These are phyloP conservation scores for Penicillium argentinense DNA, from an alignment of 495 filamentous ascomycete species.

Conservation along the genomic window DNA sequence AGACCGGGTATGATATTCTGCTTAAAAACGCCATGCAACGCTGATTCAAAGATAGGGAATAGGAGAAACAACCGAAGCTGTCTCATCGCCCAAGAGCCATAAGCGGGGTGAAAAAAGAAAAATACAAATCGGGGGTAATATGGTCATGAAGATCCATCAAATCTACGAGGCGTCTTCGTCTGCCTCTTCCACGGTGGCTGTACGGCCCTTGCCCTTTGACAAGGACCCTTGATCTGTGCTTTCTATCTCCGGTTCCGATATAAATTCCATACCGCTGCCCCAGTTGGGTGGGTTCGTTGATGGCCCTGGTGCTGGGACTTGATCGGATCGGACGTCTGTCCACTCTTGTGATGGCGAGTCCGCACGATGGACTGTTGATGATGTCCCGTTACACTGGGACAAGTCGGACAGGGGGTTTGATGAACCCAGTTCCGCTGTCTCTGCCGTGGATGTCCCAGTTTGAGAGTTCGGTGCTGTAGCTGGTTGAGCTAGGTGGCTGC, in stretches of 20 bases:
- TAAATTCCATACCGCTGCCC: constrained; percentile 8
- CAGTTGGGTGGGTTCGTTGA: constrained; percentile 16
- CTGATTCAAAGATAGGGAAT: constrained; percentile 14
- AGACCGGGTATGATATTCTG: constrained; percentile 35
- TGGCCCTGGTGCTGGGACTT: constrained; percentile 14
- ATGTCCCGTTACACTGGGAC: constrained; percentile 9
- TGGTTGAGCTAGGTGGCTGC: no score
- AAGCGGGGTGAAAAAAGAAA: constrained; percentile 10
- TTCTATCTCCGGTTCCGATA: constrained; percentile 1
- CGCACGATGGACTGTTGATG: constrained; percentile 16
- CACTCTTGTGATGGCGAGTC: constrained; percentile 38
- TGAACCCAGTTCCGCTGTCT: background rate
- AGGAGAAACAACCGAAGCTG: no score
- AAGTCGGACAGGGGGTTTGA: constrained; percentile 14
- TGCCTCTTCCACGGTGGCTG: constrained; percentile 50
- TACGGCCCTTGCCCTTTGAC: constrained; percentile 47
- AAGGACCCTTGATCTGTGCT: constrained; percentile 8
- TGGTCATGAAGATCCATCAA: no score
- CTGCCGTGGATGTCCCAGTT: background rate
- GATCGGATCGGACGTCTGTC: constrained; percentile 34
- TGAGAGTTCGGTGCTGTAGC: no score
- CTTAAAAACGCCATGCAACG: constrained; percentile 35
- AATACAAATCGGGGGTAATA: constrained; percentile 4
- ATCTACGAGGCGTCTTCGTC: constrained; percentile 39
- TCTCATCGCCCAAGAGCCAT: background rate